Percentiles rank a stretch among this genome's conserved stretches.
Conservation (phyloP, 257 asterid species). For the Capsicum pubescens region DNA sequence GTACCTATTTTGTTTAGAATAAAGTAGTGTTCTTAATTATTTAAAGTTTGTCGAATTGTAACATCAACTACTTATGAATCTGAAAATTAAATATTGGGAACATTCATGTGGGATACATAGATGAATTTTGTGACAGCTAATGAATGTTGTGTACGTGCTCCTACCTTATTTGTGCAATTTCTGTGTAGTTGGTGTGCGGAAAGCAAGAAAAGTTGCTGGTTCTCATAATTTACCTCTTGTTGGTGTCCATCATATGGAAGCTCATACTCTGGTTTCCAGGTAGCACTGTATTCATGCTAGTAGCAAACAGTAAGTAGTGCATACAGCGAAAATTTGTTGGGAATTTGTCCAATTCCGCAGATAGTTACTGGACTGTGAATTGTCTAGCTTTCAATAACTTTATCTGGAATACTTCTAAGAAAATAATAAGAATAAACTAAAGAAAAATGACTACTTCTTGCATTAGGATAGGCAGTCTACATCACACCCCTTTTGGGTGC, state of each 20-base stretch:
- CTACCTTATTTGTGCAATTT: constrained; percentile 31
- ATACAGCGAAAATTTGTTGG: background rate
- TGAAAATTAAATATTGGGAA: background rate
- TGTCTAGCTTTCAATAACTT: background rate
- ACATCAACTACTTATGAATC: background rate
- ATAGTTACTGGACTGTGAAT: background rate
- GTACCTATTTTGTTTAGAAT: background rate
- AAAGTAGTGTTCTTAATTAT: background rate
- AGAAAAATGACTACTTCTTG: background rate
- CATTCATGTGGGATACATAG: background rate
- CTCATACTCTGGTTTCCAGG: constrained; percentile 98
- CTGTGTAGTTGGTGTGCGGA: constrained; percentile 84
- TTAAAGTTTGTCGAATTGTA: background rate
- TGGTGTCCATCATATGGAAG: constrained; percentile 98
- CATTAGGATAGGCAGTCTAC: no score
- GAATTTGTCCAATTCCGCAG: background rate
- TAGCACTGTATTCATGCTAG: constrained; percentile 34
- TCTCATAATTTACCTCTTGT: constrained; percentile 71
- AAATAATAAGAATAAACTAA: background rate
- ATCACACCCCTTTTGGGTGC: no score
- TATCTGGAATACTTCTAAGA: background rate
- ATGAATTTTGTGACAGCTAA: background rate
- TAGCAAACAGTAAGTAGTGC: background rate
- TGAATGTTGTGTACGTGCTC: constrained; percentile 20
- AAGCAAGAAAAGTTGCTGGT: constrained; percentile 94